A percentile compares a stretch with the other conserved stretches of the same genome.
phyloP scores from a whole-genome alignment of 257 asterid genomes.

The Petunia axillaris region DNA sequence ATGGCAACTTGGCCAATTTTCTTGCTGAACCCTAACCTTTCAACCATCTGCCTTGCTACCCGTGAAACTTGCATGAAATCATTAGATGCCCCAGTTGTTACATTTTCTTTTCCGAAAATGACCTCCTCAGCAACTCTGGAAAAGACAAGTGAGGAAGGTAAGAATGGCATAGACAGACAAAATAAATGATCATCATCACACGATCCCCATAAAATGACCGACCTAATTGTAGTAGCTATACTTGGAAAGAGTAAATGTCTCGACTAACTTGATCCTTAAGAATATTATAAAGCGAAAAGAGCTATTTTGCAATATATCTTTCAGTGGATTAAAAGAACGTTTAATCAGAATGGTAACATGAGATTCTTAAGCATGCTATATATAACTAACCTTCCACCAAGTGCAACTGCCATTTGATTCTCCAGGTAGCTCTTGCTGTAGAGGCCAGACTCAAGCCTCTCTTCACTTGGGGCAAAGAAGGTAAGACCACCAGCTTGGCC shows the following conservation, averaged over 20 bases:
- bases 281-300: too few species aligned
- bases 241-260: background rate
- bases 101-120: slow-evolving; percentile 79
- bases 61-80: slow-evolving; percentile 99
- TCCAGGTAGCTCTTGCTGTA: slow-evolving; percentile 97
- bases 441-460: slow-evolving; percentile 94
- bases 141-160: slow-evolving; percentile 7
- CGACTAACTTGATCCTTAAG: background rate
- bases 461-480: slow-evolving; percentile 98
- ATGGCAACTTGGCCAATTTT: slow-evolving; percentile 95
- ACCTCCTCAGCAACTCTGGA: slow-evolving; percentile 93
- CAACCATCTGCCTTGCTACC: slow-evolving; percentile 98
- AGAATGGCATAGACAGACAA: background rate
- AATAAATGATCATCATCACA: background rate
- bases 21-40: slow-evolving; percentile 95
- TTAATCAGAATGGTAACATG: too few species aligned
- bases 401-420: slow-evolving; percentile 99
- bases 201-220: too few species aligned
- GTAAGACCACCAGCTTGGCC: slow-evolving; percentile 99
- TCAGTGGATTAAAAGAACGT: too few species aligned
- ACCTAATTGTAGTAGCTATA: background rate
- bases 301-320: background rate
- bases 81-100: slow-evolving; percentile 99
- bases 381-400: slow-evolving; percentile 86
- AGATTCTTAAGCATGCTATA: background rate